Conservation (phyloP, 2,329 filamentous ascomycete genomes). For the Graphiopsis chlorocephala region DNA sequence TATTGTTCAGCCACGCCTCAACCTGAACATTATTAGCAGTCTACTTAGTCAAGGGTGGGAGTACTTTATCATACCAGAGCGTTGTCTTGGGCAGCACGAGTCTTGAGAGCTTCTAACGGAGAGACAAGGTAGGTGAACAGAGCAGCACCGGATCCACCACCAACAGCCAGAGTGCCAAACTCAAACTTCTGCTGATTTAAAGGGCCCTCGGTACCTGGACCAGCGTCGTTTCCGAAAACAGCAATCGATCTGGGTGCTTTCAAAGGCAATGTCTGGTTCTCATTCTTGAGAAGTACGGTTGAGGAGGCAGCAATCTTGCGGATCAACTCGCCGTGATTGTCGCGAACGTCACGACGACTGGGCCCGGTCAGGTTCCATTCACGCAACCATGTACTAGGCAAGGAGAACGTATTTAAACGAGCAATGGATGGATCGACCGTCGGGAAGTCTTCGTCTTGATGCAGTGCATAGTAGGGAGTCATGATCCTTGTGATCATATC, state of each 20-base stretch:
- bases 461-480: constrained; percentile 65
- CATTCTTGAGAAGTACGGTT: constrained; percentile 63
- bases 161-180: constrained; percentile 47
- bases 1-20: constrained; percentile 43
- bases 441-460: constrained; percentile 51
- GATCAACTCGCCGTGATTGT: constrained; percentile 52
- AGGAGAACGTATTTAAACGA: not conserved
- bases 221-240: constrained; percentile 46
- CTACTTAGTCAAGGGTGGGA: not conserved
- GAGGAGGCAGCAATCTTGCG: constrained; percentile 57
- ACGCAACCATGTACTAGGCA: constrained; percentile 14
- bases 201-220: constrained; percentile 59
- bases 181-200: constrained; percentile 44
- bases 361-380: constrained; percentile 43
- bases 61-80: constrained; percentile 31
- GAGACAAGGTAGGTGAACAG: constrained; percentile 39
- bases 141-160: constrained; percentile 42
- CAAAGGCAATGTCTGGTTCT: constrained; percentile 54
- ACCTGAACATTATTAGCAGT: constrained; percentile 40
- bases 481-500: constrained; percentile 56
- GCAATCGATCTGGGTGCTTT: constrained; percentile 41
- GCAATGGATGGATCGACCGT: constrained; percentile 33
- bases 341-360: constrained; percentile 58
- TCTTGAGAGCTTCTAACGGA: constrained; percentile 43
- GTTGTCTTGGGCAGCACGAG: constrained; percentile 28